These are phyloP conservation scores for Malassezia furfur DNA, from an alignment of 1,284 basidiomycete species.

Conservation along the genomic window DNA sequence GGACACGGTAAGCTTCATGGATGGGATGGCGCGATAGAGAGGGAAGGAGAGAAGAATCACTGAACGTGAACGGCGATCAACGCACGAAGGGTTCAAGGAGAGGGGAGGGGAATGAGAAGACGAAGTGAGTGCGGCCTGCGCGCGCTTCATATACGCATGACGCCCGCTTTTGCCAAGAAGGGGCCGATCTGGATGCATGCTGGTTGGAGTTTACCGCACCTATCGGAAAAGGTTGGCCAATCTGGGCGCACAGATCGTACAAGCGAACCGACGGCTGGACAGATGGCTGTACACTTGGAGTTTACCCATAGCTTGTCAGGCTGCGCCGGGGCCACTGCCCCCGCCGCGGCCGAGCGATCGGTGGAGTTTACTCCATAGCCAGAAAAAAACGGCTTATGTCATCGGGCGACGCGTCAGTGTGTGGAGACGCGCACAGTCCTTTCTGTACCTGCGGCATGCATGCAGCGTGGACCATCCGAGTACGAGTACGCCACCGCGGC, in stretches of 20 bases:
- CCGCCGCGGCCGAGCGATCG: not conserved
- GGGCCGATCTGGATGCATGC: no score
- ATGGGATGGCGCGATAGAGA: not conserved
- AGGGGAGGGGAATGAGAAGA: not conserved
- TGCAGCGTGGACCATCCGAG: not conserved
- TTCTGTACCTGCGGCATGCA: not conserved
- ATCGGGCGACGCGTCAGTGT: no score
- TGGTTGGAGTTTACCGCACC: no score
- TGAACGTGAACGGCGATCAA: constrained; percentile 3
- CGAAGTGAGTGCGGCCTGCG: no score
- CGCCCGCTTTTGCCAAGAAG: not conserved
- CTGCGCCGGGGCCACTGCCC: no score
- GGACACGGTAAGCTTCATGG: constrained; percentile 7
- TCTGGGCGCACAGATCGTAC: no score
- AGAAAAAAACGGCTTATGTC: not conserved
- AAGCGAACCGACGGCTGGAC: no score
- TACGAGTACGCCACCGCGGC: constrained; percentile 5
- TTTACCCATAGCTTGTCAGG: not conserved
- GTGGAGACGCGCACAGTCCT: no score
- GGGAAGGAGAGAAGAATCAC: not conserved
- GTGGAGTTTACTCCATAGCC: not conserved
- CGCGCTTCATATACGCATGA: not conserved
- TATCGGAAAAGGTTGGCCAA: no score
- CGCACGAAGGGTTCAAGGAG: not conserved
- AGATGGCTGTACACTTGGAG: not conserved